Conservation (phyloP, 768 basidiomycete species). For the Boletus edulis region DNA sequence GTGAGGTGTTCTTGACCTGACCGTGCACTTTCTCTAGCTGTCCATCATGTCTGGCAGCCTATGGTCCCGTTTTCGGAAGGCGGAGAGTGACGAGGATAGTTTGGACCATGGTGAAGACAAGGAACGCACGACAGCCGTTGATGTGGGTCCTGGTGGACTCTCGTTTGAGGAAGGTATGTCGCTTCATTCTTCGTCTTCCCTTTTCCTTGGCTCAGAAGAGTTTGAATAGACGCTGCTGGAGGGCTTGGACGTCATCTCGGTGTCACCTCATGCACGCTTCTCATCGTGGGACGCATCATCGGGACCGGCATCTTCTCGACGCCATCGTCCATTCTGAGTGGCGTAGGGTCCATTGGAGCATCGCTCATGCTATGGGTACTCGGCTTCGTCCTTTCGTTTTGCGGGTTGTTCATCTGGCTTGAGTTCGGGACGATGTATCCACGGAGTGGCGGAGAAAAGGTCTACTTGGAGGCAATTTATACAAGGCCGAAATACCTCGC, state of each 20-base stretch:
- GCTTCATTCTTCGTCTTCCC: neutral
- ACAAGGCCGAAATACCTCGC: conserved; percentile 44
- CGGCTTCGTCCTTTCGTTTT: conserved; percentile 56
- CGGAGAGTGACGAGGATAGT: neutral
- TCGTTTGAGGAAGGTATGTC: conserved; percentile 49
- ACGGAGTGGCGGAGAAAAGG: conserved; percentile 61
- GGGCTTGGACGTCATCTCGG: conserved; percentile 60
- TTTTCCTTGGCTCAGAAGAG: neutral
- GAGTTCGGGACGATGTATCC: conserved; percentile 66
- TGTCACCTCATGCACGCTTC: conserved; percentile 53
- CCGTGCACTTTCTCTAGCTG: too few species aligned
- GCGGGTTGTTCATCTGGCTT: conserved; percentile 61
- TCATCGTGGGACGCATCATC: conserved; percentile 57
- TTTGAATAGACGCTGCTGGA: conserved; percentile 43
- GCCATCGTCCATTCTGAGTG: conserved; percentile 54
- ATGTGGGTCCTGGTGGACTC: conserved; percentile 40
- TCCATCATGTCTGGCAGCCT: conserved; percentile 7
- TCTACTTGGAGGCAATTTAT: conserved; percentile 58
- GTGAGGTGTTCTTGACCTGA: neutral
- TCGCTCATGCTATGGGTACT: conserved; percentile 65
- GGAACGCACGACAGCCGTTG: conserved; percentile 4
- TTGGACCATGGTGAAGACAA: conserved; percentile 1
- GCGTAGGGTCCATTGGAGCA: conserved; percentile 57
- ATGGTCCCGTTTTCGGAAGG: conserved; percentile 5
- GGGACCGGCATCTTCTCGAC: conserved; percentile 68